These are phyloP conservation scores for Aspergillus sclerotiicarbonarius DNA, from an alignment of 495 filamentous ascomycete genomes.

Conservation along the genomic window DNA sequence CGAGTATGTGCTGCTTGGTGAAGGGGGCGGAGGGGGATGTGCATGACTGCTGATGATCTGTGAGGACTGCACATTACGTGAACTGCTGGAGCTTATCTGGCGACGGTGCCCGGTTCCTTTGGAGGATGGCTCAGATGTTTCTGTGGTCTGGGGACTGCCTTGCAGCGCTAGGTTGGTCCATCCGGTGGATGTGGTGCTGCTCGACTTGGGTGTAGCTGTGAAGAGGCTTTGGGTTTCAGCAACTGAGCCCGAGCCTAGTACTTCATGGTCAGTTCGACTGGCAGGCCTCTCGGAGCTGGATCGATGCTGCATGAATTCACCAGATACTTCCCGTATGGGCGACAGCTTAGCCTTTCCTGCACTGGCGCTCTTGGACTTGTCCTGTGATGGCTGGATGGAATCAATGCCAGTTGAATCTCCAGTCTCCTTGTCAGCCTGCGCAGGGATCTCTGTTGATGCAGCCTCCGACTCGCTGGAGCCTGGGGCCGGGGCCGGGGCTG, in stretches of 20 bases:
- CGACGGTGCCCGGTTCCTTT: neutral
- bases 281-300: too few relatives aligned
- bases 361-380: neutral
- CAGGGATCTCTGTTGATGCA: too few relatives aligned
- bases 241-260: neutral
- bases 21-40: slow-evolving; percentile 11
- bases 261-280: neutral
- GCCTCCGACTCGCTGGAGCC: too few relatives aligned
- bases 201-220: slow-evolving; percentile 11
- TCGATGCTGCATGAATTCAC: too few relatives aligned
- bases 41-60: slow-evolving; percentile 15
- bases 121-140: slow-evolving; percentile 2
- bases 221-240: slow-evolving; percentile 1
- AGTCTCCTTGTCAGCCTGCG: too few relatives aligned
- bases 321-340: slow-evolving; percentile 5
- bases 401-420: too few relatives aligned
- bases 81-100: neutral
- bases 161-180: neutral
- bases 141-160: slow-evolving; percentile 10
- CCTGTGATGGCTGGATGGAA: neutral
- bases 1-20: neutral
- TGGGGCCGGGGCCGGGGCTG: too few relatives aligned
- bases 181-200: slow-evolving; percentile 8
- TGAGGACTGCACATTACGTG: neutral
- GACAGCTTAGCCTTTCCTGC: slow-evolving; percentile 11